Base-by-base conservation (phyloP, 768 basidiomycete species). In the Collybia sp. region DNA sequence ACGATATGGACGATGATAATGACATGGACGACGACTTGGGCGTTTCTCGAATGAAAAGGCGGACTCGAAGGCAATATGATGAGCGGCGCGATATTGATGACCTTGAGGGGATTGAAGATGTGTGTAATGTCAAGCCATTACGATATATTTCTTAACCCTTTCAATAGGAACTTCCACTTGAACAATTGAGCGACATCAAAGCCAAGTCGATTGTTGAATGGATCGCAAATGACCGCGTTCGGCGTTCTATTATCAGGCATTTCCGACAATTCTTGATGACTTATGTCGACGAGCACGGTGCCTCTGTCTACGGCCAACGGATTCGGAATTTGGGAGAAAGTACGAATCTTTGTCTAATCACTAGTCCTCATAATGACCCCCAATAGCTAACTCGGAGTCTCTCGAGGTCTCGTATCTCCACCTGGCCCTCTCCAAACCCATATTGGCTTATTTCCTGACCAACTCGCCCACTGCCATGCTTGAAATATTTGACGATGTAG, bases 381-480 rank as follows among this genome's bases (percentile, higher is more conserved):
- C 44, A 1, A n/a, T 53, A 98, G 96, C 84, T 58, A 98, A 99
- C 66, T 82, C 94, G 30, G 96, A 99, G 68, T 97, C 94, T 0
- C 80, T 99, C 47, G 96, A 98, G 65, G 90, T 98, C 18, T 97
- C 94, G 1, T 98, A 94, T 65, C 76, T 92, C n/a, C 95, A 99
- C 60, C 80, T 99, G 13, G 86, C 90, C 1, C 68, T 83, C 45
- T 90, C 93, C 6, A 96, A 96, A 56, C 88, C 96, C 3, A 93
- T 97, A 57, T 74, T 99, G 25, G 93, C 96, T 19, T 99, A 96
- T 64, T 99, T 99, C 73, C 78, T 99, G 42, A 93, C 89, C 58
- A 98, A 96, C 65, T 90, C 88, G 12, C 96, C 96, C 2, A 75
- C 85, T 18, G 82, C 90, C 2, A 95, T 98, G 89, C 80, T 99